Conservation (phyloP, 2,329 filamentous ascomycete genomes). For the Nakataea oryzae region DNA sequence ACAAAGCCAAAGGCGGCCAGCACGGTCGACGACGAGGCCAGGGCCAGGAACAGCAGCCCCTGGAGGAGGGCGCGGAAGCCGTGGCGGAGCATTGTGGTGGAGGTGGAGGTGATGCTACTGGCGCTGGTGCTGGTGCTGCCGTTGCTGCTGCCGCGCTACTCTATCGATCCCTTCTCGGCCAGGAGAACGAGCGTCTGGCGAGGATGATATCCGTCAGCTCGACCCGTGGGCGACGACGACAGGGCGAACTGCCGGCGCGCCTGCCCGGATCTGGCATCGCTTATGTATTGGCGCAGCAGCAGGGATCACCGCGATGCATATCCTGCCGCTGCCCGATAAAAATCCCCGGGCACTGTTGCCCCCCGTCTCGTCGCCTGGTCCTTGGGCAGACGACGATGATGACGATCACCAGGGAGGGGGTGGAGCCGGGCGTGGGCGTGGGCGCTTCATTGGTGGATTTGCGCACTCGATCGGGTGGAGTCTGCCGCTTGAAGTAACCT, state of each 20-base stretch:
- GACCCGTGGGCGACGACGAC: background rate
- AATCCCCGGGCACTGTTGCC: background rate
- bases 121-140: background rate
- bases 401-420: too few species aligned
- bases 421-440: background rate
- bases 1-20: conserved; percentile 31
- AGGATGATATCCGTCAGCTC: background rate
- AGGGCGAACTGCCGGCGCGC: background rate
- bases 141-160: too few species aligned
- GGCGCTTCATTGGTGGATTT: background rate
- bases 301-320: background rate
- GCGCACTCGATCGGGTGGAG: too few species aligned
- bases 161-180: background rate
- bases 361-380: background rate
- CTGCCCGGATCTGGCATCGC: background rate
- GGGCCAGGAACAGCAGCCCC: background rate
- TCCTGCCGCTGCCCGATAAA: background rate
- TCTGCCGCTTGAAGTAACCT: background rate
- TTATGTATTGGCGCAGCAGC: background rate
- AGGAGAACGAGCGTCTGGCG: background rate
- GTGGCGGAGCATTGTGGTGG: too few species aligned
- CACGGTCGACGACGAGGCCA: conserved; percentile 8
- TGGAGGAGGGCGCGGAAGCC: background rate
- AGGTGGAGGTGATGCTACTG: too few species aligned
- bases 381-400: too few species aligned